Base-by-base conservation (phyloP, 352 stramenopile species). In the Pythium brachiatum region DNA sequence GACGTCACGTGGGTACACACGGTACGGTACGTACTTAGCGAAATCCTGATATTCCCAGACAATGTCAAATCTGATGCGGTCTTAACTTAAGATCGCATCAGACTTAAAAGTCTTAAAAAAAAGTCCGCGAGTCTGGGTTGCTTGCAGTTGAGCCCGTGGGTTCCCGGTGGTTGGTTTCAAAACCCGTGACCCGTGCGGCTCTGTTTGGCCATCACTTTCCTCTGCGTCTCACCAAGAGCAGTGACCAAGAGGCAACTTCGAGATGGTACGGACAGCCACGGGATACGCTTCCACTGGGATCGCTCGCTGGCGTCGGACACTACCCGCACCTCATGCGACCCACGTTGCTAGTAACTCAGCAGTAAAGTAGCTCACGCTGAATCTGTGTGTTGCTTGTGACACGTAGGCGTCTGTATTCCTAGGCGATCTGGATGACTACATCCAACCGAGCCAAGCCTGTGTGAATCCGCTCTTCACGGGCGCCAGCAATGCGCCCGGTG, bases 381-480 rank as follows among this genome's bases (percentile, higher is more conserved):
- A 25, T 16, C 18, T 48, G 7, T 57, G 26, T 58, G n/a, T 34
- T 12, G 60, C 31, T 36, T 23, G n/a, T 21, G 7, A 23, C 18
- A n/a, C 44, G 15, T 44, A 91, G 86, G 86, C 86, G n/a, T 95
- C 90, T 20, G 94, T 98, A 27, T 96, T 98, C 54, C 76, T 98
- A 2, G 89, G 86, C 2, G 93, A 98, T 67, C 76, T 98, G 1
- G 79, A 98, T 66, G 94, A 98, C 81, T 98, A 97, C 73, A 98
- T 98, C 64, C 74, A 89, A 70, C 94, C 94, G 53, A 94, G 90
- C 20, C 92, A 98, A 73, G 90, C 93, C 16, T 98, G 94, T 59
- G 85, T 98, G 31, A 98, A 98, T 66, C 93, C 94, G 36, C 73
- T 98, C 29, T 97, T 98, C 73, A 89, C 82, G n/a, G 76, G 32